Percentiles rank a stretch among this genome's conserved stretches.
Conservation (phyloP, 2,329 filamentous ascomycete species). For the Penicillium olsonii region DNA sequence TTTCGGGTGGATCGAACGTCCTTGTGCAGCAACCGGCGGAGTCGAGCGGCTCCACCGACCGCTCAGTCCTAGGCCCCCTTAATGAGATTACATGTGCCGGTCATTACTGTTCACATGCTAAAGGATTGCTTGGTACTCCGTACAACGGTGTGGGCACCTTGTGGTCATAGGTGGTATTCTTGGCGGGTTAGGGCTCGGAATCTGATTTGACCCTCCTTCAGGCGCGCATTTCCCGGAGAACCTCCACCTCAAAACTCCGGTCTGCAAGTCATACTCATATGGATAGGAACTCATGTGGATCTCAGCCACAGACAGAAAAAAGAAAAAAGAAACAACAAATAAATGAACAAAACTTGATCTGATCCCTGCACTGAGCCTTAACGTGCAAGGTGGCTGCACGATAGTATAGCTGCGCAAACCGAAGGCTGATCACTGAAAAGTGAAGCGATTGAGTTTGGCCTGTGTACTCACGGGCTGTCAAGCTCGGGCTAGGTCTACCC, state of each 20-base stretch:
- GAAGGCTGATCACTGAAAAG: neutral
- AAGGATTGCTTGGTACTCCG: neutral
- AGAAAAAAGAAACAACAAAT: no score
- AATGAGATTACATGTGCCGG: neutral
- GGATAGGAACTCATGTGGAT: neutral
- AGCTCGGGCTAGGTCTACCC: neutral
- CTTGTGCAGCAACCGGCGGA: neutral
- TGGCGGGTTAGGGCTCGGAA: neutral
- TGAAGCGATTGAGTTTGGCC: constrained; percentile 1
- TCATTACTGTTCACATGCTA: neutral
- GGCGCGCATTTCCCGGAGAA: neutral
- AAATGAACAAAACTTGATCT: no score
- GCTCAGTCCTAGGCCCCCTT: neutral
- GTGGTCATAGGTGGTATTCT: neutral
- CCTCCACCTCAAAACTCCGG: constrained; percentile 2
- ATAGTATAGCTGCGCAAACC: neutral
- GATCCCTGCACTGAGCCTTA: neutral
- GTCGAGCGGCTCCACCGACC: neutral
- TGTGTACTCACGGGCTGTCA: neutral
- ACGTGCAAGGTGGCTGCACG: no score
- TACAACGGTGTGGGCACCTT: neutral
- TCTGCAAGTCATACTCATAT: neutral
- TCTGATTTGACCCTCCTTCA: neutral
- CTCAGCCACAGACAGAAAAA: constrained; percentile 1
- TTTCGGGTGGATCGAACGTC: constrained; percentile 1